phyloP scores from a whole-genome alignment of 2,329 filamentous ascomycete genomes.

The Scleromitrula shiraiana region DNA sequence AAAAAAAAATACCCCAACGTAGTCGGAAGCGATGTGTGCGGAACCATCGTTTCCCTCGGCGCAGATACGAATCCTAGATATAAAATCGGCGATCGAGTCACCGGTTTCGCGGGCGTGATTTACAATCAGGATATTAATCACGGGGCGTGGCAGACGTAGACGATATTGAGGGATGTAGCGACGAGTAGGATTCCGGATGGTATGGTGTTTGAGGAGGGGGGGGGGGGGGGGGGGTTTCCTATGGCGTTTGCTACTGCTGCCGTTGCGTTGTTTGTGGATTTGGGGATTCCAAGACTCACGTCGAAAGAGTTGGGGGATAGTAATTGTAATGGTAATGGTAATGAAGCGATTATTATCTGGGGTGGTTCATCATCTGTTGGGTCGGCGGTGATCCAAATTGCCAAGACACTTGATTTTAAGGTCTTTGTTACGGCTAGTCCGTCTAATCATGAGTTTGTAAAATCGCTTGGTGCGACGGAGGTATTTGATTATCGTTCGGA shows the following conservation, averaged over 20 bases:
- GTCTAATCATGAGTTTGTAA: constrained; percentile 30
- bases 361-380: constrained; percentile 19
- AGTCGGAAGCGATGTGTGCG: constrained; percentile 26
- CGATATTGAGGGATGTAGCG: constrained; percentile 36
- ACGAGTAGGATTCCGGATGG: constrained; percentile 22
- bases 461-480: constrained; percentile 32
- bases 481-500: constrained; percentile 34
- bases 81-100: constrained; percentile 33
- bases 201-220: constrained; percentile 24
- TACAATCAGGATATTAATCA: constrained; percentile 27
- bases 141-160: constrained; percentile 36
- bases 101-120: constrained; percentile 38
- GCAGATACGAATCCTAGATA: constrained; percentile 16
- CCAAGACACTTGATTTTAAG: constrained; percentile 33
- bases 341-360: constrained; percentile 29
- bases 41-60: constrained; percentile 13
- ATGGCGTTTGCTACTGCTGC: constrained; percentile 20
- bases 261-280: constrained; percentile 10
- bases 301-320: constrained; percentile 1
- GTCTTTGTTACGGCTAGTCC: constrained; percentile 32
- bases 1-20: constrained; percentile 31
- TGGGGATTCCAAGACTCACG: constrained; percentile 12
- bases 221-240: constrained; percentile 23
- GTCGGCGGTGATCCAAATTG: constrained; percentile 35
- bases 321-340: no score